Evolutionary conservation across 257 asterid genomes (phyloP).

Genomic region (Solanum virginianum): DNA sequence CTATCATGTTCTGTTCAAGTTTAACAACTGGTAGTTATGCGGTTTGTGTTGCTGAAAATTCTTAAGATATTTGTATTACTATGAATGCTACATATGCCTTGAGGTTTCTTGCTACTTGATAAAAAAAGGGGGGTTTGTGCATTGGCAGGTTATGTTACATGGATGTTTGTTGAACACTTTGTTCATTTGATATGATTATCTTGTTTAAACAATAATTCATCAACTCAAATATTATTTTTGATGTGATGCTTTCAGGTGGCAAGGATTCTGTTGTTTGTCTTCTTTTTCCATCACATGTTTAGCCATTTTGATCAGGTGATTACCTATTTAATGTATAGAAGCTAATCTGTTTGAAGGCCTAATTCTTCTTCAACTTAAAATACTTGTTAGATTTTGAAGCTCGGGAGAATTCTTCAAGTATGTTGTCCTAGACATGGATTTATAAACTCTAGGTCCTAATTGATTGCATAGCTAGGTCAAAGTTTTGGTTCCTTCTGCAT

Average conservation of each 20-base stretch:
- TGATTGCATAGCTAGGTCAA: not conserved
- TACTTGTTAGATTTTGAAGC: not conserved
- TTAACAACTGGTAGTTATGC: not conserved
- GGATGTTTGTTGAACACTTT: not conserved
- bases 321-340: not conserved
- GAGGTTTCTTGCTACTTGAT: not conserved
- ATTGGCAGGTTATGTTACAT: not conserved
- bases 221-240: not conserved
- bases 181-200: not conserved
- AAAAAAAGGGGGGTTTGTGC: not conserved
- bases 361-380: not conserved
- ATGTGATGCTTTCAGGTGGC: constrained; percentile 55
- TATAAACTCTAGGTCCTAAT: not conserved
- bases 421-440: not conserved
- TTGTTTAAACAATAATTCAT: not conserved
- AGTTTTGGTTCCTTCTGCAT: not conserved
- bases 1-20: not conserved
- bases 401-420: not conserved
- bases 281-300: constrained; percentile 68
- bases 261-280: constrained; percentile 56
- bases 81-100: not conserved
- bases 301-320: constrained; percentile 78
- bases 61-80: not conserved
- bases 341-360: not conserved
- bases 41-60: not conserved